Evolutionary conservation across 2,329 filamentous ascomycete genomes (phyloP).

Genomic region (Hypoxylon sp.): DNA sequence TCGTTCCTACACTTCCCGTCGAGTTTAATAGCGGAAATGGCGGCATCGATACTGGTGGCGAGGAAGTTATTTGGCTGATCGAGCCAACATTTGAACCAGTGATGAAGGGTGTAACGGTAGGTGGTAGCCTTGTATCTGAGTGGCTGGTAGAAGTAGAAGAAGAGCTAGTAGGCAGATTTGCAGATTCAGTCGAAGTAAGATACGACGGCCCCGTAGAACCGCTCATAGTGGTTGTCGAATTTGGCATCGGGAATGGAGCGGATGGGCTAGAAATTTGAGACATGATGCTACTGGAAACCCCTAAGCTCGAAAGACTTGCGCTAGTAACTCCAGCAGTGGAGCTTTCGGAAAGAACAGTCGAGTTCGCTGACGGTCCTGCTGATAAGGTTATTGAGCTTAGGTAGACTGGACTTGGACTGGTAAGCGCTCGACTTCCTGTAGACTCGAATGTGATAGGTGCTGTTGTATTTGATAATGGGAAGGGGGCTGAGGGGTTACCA

Average conservation of each 20-base stretch:
- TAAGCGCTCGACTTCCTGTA: conserved; percentile 36
- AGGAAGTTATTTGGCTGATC: conserved; percentile 14
- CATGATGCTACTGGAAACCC: conserved; percentile 15
- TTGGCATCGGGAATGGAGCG: conserved; percentile 44
- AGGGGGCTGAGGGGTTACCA: conserved; percentile 21
- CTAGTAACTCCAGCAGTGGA: conserved; percentile 10
- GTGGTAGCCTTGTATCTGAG: conserved; percentile 27
- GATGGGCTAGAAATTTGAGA: conserved; percentile 25
- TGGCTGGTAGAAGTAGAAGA: conserved; percentile 12
- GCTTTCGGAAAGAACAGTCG: conserved; percentile 17
- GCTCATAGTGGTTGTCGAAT: conserved; percentile 41
- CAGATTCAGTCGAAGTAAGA: conserved; percentile 20
- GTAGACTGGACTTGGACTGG: conserved; percentile 37
- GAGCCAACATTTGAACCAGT: conserved; percentile 18
- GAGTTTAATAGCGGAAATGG: conserved; percentile 41
- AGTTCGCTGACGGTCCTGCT: conserved; percentile 15
- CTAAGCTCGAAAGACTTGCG: conserved; percentile 18
- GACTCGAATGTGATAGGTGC: conserved; percentile 19
- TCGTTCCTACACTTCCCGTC: conserved; percentile 26
- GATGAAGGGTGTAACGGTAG: conserved; percentile 19
- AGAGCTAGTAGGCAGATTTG: conserved; percentile 17
- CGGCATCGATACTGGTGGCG: conserved; percentile 17
- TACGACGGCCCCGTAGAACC: conserved; percentile 25
- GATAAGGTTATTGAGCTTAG: conserved; percentile 13
- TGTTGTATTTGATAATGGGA: conserved; percentile 38